Evolutionary conservation across 2,329 filamentous ascomycete genomes (phyloP).

Genomic region (Passalora sequoiae): DNA sequence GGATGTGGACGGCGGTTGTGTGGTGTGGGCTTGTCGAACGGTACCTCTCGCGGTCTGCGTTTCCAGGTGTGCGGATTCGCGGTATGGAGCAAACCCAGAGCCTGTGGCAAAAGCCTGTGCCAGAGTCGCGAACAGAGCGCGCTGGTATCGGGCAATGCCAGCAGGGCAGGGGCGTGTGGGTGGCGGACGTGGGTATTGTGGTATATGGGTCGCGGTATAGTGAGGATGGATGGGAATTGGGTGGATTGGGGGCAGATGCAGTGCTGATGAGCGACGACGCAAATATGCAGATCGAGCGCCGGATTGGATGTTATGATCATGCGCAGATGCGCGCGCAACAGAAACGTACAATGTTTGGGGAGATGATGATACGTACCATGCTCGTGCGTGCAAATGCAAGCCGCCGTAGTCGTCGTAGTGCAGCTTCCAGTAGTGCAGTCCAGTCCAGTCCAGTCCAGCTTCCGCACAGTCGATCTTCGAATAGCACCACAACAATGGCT

Average conservation of each 20-base stretch:
- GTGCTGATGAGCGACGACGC: not conserved
- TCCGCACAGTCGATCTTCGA: too few relatives aligned
- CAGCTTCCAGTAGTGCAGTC: too few relatives aligned
- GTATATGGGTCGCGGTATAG: not conserved
- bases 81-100: not conserved
- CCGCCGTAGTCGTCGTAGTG: too few relatives aligned
- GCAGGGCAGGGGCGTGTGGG: not conserved
- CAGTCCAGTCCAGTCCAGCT: too few relatives aligned
- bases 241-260: not conserved
- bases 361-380: conserved; percentile 2
- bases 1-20: too few relatives aligned
- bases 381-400: conserved; percentile 1
- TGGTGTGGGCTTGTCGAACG: too few relatives aligned
- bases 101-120: too few relatives aligned
- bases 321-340: not conserved
- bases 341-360: not conserved
- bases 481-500: not conserved
- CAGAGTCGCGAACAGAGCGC: too few relatives aligned
- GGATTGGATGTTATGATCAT: too few relatives aligned
- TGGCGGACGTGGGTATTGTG: not conserved
- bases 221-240: not conserved
- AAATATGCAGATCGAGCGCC: too few relatives aligned
- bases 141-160: too few relatives aligned
- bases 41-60: too few relatives aligned
- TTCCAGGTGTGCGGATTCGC: not conserved